Evolutionary conservation across 225 moss, liverwort and hornwort genomes (phyloP).

Genomic region (Marchantia polymorpha): DNA sequence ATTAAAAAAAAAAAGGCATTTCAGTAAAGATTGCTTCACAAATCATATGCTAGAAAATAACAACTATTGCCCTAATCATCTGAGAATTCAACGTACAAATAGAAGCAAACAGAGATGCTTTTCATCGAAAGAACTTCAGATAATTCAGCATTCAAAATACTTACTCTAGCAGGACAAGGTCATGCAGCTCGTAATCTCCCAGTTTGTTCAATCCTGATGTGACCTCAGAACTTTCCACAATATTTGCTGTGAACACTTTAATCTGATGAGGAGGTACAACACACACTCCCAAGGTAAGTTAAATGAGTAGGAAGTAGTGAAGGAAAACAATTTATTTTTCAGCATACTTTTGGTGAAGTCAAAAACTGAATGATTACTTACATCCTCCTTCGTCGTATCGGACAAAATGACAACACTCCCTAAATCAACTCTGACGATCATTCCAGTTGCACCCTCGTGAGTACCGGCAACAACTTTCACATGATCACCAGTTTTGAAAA

Average conservation of each 20-base stretch:
- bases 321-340: neutral
- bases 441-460: slow-evolving; percentile 90
- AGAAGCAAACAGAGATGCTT: neutral
- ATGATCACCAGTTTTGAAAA: slow-evolving; percentile 93
- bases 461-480: slow-evolving; percentile 88
- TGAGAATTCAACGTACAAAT: no score
- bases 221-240: slow-evolving; percentile 96
- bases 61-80: no score
- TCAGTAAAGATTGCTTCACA: neutral
- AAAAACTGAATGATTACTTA: slow-evolving; percentile 32
- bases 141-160: slow-evolving; percentile 4
- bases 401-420: slow-evolving; percentile 82
- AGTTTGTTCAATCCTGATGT: slow-evolving; percentile 87
- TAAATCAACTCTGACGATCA: slow-evolving; percentile 84
- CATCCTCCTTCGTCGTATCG: slow-evolving; percentile 89
- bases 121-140: neutral
- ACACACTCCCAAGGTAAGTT: neutral
- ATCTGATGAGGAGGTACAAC: slow-evolving; percentile 44
- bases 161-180: slow-evolving; percentile 88
- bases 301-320: neutral
- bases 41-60: no score
- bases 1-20: neutral
- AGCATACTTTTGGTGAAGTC: neutral
- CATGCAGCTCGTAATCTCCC: slow-evolving; percentile 96
- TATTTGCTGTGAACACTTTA: slow-evolving; percentile 80